Evolutionary conservation across 2,329 filamentous ascomycete genomes (phyloP), one percentile per base, ranked within the genome.

Genomic region (Phialocephala sp.): DNA sequence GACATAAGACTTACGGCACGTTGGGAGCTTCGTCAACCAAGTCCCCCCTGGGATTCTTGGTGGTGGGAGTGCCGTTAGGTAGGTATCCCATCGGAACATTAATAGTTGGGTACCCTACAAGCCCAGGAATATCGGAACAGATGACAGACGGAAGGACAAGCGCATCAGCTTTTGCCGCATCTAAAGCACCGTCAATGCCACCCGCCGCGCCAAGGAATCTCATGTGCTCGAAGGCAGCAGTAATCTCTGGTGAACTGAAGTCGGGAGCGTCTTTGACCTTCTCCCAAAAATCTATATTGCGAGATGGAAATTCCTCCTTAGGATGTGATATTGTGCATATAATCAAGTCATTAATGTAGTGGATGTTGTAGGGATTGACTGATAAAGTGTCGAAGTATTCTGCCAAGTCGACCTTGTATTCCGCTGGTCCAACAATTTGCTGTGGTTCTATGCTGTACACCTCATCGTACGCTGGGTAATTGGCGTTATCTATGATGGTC

Each of bases 221-320:
- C 8, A 85, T 88, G 43, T 84, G 80, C 69, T 81, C 82, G 2
- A 84, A 76, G 47, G 82, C 80, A 27, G 80, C 72, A 69, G 86
- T 83, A 71, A 87, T 87, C 3, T 81, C 79, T 0, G 79, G 74
- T 84, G 85, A 88, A 76, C 89, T 89, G 35, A 81, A 72, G 0
- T 83, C 80, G 20, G 81, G 81, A 0, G 82, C 84, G 75, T 89
- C 89, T 68, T 90, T 78, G 0, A 84, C 79, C 1, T 73, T 69
- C 61, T 90, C 85, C 83, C 87, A 91, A 1, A 80, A 41, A 0
- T 66, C 77, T 0, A 87, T 90, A 75, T 91, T 80, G n/a, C 87
- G 81, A 55, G 80, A 76, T 0, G 89, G 88, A 69, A 83, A 91
- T n/a, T 84, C 81, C 71, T 91, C 89, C 0, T 76, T 74, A 0